Percentiles rank a stretch among this genome's conserved stretches.
phyloP scores from a whole-genome alignment of 169 alveolate species.

The Plasmodium falciparum region DNA sequence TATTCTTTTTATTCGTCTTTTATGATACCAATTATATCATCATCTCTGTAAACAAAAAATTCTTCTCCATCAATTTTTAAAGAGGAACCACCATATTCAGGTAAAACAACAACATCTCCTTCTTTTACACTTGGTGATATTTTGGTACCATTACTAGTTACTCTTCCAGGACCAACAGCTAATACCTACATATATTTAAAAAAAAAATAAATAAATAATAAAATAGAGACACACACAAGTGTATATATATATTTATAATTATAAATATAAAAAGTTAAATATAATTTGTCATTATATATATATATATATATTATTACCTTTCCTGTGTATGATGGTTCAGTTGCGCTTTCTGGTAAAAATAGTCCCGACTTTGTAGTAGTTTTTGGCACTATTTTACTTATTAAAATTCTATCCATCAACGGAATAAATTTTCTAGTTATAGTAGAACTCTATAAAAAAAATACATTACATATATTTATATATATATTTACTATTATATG shows the following conservation, averaged over 20 bases:
- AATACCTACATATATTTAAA: constrained; percentile 73
- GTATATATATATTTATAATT: not conserved
- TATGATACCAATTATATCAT: constrained; percentile 88
- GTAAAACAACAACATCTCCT: constrained; percentile 91
- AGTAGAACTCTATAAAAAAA: constrained; percentile 62
- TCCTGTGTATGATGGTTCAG: constrained; percentile 83
- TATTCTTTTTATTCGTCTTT: constrained; percentile 24
- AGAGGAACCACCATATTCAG: constrained; percentile 92
- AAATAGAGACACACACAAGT: not conserved
- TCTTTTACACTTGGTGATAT: constrained; percentile 85
- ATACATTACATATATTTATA: not conserved
- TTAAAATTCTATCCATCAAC: constrained; percentile 88
- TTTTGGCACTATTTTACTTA: constrained; percentile 85
- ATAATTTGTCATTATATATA: not conserved
- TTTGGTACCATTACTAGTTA: constrained; percentile 77
- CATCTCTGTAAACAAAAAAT: constrained; percentile 87
- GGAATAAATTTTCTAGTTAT: constrained; percentile 87
- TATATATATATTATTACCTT: constrained; percentile 73
- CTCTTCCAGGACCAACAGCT: constrained; percentile 85
- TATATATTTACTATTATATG: not conserved
- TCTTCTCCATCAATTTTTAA: constrained; percentile 89
- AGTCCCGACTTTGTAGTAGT: constrained; percentile 88
- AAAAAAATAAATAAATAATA: not conserved
- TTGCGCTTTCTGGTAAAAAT: constrained; percentile 88
- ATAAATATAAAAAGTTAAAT: not conserved